Evolutionary conservation across 2,329 filamentous ascomycete genomes (phyloP).

Genomic region (Byssoonygena ceratinophila): DNA sequence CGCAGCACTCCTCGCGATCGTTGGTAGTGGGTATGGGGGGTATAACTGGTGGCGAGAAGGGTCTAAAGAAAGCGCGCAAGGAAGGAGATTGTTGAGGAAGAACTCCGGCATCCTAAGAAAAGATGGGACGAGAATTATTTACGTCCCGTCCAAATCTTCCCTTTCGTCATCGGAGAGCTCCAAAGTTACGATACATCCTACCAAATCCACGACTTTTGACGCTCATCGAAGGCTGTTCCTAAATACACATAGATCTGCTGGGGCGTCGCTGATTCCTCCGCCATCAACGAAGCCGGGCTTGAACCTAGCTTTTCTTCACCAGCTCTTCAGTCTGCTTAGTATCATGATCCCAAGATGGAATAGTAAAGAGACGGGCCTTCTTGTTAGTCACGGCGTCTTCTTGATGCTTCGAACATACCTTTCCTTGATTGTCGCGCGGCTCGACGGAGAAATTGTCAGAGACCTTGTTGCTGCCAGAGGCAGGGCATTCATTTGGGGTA

Average conservation of each 20-base stretch:
- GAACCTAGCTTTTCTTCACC: constrained; percentile 90
- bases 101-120: constrained; percentile 92
- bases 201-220: constrained; percentile 89
- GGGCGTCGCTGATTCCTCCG: constrained; percentile 62
- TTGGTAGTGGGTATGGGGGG: constrained; percentile 68
- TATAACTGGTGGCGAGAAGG: constrained; percentile 64
- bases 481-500: constrained; percentile 74
- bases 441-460: constrained; percentile 92
- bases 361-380: constrained; percentile 85
- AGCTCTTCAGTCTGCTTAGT: constrained; percentile 89
- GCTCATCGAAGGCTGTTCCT: constrained; percentile 88
- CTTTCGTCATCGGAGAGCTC: constrained; percentile 50
- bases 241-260: constrained; percentile 74
- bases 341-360: constrained; percentile 96
- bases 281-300: constrained; percentile 85
- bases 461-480: constrained; percentile 94
- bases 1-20: constrained; percentile 63
- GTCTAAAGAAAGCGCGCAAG: constrained; percentile 69
- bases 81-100: constrained; percentile 67
- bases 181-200: constrained; percentile 82
- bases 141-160: constrained; percentile 67
- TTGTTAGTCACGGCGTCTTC: constrained; percentile 81
- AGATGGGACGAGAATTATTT: constrained; percentile 88
- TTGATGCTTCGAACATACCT: constrained; percentile 87
- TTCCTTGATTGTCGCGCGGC: constrained; percentile 78